These are phyloP conservation scores for Amanita phalloides DNA, from an alignment of 768 basidiomycete genomes.

Conservation along the genomic window DNA sequence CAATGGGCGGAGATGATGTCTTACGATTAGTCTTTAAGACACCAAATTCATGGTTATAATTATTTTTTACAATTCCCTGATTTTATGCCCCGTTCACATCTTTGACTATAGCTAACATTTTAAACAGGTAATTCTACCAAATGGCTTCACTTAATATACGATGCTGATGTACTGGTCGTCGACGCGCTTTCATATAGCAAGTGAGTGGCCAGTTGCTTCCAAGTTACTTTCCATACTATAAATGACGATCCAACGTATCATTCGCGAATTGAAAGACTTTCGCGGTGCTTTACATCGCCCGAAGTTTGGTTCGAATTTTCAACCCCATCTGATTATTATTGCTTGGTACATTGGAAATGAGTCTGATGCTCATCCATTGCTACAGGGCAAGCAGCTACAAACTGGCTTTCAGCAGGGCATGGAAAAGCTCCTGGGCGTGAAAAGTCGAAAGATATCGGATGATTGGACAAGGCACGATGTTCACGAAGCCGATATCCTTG, in stretches of 20 bases:
- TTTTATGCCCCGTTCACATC: constrained; percentile 5
- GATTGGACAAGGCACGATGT: constrained; percentile 31
- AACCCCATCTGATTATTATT: constrained; percentile 54
- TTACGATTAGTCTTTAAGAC: constrained; percentile 97
- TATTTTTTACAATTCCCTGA: constrained; percentile 19
- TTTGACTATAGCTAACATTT: constrained; percentile 8
- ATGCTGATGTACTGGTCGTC: constrained; percentile 9
- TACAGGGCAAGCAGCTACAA: constrained; percentile 57
- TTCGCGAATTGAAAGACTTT: constrained; percentile 59
- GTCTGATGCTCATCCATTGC: background rate
- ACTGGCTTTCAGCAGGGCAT: constrained; percentile 73
- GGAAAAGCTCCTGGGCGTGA: constrained; percentile 68
- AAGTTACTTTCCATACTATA: background rate
- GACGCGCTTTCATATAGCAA: constrained; percentile 18
- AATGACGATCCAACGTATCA: constrained; percentile 52
- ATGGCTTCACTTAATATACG: background rate
- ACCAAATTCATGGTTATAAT: constrained; percentile 52
- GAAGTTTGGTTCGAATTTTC: constrained; percentile 52
- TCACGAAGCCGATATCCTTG: constrained; percentile 51
- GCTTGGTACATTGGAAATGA: background rate
- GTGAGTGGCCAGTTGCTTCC: constrained; percentile 18
- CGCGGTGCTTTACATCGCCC: constrained; percentile 55
- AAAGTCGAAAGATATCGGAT: constrained; percentile 8
- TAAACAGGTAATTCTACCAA: constrained; percentile 11
- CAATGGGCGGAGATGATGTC: background rate